A percentile compares a stretch with the other conserved stretches of the same genome.
These are phyloP conservation scores for Schizochytrium sp. DNA, from an alignment of 108 stramenopile species.

Conservation along the genomic window DNA sequence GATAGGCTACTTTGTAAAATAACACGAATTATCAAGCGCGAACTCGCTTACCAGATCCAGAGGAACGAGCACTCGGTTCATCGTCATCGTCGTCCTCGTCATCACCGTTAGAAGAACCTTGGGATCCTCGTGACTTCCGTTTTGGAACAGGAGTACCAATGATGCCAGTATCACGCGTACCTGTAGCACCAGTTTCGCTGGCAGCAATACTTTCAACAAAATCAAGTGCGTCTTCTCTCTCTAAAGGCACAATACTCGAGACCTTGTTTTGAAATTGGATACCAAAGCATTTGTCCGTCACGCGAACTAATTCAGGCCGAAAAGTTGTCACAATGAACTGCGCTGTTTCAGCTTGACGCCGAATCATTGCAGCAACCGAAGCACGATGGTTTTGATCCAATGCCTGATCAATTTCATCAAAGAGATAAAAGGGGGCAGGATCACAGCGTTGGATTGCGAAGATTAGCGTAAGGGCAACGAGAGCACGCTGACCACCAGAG, in stretches of 20 bases:
- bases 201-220: slow-evolving; percentile 41
- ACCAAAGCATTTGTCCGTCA: slow-evolving; percentile 79
- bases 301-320: slow-evolving; percentile 93
- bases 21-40: neutral
- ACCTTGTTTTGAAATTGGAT: slow-evolving; percentile 68
- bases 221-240: slow-evolving; percentile 34
- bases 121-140: too few species aligned
- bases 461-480: slow-evolving; percentile 97
- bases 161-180: too few species aligned
- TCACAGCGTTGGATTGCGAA: slow-evolving; percentile 99
- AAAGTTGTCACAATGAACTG: slow-evolving; percentile 99
- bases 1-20: neutral
- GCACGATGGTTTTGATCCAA: slow-evolving; percentile 94
- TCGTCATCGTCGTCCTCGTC: neutral
- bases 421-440: slow-evolving; percentile 98
- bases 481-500: slow-evolving; percentile 98
- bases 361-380: slow-evolving; percentile 94
- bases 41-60: neutral
- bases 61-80: neutral
- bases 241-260: slow-evolving; percentile 60
- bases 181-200: neutral
- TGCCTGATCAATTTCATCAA: slow-evolving; percentile 98
- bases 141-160: too few species aligned
- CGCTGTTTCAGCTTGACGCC: slow-evolving; percentile 90
- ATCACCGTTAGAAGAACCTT: neutral